Base-by-base conservation (phyloP, 129 eudicot species). In the Ambrosia trifida region DNA sequence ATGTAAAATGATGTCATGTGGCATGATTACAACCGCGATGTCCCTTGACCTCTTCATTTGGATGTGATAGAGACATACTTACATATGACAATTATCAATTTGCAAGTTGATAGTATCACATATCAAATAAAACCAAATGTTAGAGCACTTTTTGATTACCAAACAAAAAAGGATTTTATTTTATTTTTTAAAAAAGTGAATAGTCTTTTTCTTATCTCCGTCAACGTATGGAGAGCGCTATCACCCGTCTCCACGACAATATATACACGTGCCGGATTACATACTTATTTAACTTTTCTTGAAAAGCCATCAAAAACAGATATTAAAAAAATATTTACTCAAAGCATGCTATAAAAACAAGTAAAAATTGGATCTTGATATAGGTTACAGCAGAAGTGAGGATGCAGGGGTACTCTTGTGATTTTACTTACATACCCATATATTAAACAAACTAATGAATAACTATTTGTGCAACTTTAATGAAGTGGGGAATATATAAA, bases 1-100 rank as follows among this genome's bases (percentile, higher is more conserved):
- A 66, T 65, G 56, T 52, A 74, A 52, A 36, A n/a, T 73, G 70
- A 61, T 73, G 70, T 31, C 76, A 73, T 61, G 38, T 64, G 44
- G 56, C 66, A 38, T 38, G 44, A n/a, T n/a, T 18, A 74, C 3
- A n/a, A 52, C 9, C 35, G 33, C 44, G 19, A 6, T 61, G 69
- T 16, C 63, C 11, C 36, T 61, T 73, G 54, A 73, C 7, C 17
- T 62, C 38, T 47, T 13, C 52, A 63, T 49, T 38, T 73, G 36
- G 33, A 35, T 50, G 49, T 73, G 74, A 75, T 66, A 33, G 50
- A 56, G 61, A 56, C 73, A 41, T 31, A 50, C 40, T 38, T 36
- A 64, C 72, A 18, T 28, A 65, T 41, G 72, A 45, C 51, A 11
- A 44, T 60, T 30, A 72, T 64, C 4, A 51, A 38, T 28, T 51